Conservation (phyloP, 129 eudicot genomes). For the Scalesia atractyloides region DNA sequence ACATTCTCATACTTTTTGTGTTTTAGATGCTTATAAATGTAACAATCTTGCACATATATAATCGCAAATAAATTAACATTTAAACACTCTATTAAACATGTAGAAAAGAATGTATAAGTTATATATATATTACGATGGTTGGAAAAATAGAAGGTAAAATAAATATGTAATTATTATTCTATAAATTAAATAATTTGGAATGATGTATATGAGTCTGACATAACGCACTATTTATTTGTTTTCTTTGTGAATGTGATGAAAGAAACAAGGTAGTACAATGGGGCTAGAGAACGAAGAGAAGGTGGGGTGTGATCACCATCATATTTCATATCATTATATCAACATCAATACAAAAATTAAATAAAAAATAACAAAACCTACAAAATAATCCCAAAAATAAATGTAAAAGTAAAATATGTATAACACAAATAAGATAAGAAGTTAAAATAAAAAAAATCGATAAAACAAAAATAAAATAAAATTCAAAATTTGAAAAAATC, state of each 20-base stretch:
- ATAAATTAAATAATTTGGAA: neutral
- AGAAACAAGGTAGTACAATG: constrained; percentile 29
- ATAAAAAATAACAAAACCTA: too few relatives aligned
- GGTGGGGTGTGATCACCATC: constrained; percentile 38
- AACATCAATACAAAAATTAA: neutral
- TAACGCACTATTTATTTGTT: constrained; percentile 7
- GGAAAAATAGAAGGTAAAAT: neutral
- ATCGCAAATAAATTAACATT: neutral
- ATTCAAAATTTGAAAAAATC: too few relatives aligned
- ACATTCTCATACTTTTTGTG: too few relatives aligned
- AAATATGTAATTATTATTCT: neutral
- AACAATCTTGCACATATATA: neutral
- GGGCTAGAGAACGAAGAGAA: constrained; percentile 34
- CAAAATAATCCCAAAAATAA: too few relatives aligned
- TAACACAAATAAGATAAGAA: too few relatives aligned
- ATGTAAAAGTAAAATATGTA: too few relatives aligned
- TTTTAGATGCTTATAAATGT: too few relatives aligned
- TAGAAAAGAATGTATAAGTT: neutral
- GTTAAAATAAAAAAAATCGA: too few relatives aligned
- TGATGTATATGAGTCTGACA: neutral
- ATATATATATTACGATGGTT: neutral
- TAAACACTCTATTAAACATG: neutral
- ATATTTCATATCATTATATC: constrained; percentile 22
- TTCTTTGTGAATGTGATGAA: constrained; percentile 1
- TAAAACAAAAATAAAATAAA: too few relatives aligned